A percentile compares a stretch with the other conserved stretches of the same genome.
These are phyloP conservation scores for Uronychia setigera DNA, from an alignment of 73 alveolate genomes.

Conservation along the genomic window DNA sequence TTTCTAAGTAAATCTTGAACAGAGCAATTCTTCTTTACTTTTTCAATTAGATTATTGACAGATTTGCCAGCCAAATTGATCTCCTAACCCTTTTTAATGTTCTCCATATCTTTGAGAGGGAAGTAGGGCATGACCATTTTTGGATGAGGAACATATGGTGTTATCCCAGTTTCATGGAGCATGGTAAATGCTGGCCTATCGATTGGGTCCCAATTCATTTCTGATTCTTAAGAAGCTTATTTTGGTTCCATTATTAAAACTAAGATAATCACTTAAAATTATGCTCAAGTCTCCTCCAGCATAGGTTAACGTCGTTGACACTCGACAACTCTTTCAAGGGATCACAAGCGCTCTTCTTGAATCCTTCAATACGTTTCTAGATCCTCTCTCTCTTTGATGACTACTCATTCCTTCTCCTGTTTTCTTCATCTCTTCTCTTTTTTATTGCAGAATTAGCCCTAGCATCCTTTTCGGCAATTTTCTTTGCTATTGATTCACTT, in stretches of 20 bases:
- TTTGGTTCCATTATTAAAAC: too few relatives aligned
- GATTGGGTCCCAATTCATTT: constrained; percentile 1
- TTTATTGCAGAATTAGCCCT: background rate
- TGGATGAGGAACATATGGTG: background rate
- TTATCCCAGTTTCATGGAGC: background rate
- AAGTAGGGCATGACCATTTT: background rate
- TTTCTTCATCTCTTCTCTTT: background rate
- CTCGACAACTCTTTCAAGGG: background rate
- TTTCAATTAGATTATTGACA: background rate
- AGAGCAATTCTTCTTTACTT: background rate
- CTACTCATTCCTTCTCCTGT: background rate
- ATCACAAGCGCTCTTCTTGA: background rate
- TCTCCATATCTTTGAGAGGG: background rate
- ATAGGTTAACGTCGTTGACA: background rate
- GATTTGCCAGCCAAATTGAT: background rate
- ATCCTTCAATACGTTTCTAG: background rate
- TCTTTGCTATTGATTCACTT: background rate
- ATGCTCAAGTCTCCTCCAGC: constrained; percentile 4
- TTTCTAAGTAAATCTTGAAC: background rate
- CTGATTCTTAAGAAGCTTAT: too few relatives aligned
- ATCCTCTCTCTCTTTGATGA: background rate
- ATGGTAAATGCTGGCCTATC: background rate
- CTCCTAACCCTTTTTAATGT: background rate
- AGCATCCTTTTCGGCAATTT: background rate
- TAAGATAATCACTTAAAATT: background rate